Base-by-base conservation (phyloP, 257 asterid species). In the Rubia yunnanensis region DNA sequence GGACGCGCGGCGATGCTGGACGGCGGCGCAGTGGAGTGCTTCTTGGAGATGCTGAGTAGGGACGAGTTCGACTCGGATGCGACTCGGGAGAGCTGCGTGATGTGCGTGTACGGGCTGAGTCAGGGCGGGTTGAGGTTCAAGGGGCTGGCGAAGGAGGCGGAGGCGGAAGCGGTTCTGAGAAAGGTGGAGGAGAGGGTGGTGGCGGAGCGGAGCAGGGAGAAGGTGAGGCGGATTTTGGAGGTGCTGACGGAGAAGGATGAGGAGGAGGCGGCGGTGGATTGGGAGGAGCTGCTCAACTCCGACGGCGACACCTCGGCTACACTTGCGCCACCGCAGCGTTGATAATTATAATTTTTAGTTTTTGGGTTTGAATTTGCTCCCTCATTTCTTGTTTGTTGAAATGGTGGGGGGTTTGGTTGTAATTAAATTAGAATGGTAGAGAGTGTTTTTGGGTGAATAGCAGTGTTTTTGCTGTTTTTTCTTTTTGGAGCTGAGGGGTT, bases 41-140 rank as follows among this genome's bases (percentile, higher is more conserved):
- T 86, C 14, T 22, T 88, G 3, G 73, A 72, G n/a, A 66, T 86
- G 76, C 66, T 92, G 72, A 73, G 71, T 15, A 56, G 27, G 35
- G 90, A 56, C 6, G 86, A 82, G 60, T 75, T 77, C n/a, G 88
- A 83, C 30, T 77, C 85, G 5, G 76, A 2, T 20, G 72, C 84
- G 18, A 81, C 78, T 20, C 74, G 77, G 63, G 95, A 89, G 67
- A 85, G 88, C 70, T 86, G 95, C 36, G 66, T 89, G 76, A 74
- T 81, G 61, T 92, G 84, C 52, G 26, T 94, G 54, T 83, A 81
- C 41, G 94, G 96, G 69, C 78, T 94, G 79, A 90, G 99, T 58
- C 83, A 83, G 24, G 97, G 99, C 10, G 99, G 99, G 64, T 69
- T 85, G 77, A 83, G 97, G 86, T 94, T 94, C 18, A 90, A 84